Evolutionary conservation across 202 grass and related monocot species (phyloP).

Genomic region (Setaria italica): DNA sequence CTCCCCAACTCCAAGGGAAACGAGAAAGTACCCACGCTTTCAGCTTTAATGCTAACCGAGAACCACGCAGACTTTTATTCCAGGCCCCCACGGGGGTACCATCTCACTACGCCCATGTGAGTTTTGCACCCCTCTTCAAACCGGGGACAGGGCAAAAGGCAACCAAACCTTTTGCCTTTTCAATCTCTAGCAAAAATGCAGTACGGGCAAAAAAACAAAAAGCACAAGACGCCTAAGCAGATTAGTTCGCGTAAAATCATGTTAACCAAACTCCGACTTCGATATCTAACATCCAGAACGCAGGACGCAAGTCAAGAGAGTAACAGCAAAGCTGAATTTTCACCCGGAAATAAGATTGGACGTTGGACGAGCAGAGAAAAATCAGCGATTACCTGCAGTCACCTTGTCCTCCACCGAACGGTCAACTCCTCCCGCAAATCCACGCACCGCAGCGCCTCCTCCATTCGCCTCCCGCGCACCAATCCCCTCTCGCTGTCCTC

Average conservation of each 20-base stretch:
- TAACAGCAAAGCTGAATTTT: not conserved
- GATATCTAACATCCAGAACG: constrained; percentile 18
- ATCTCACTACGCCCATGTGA: constrained; percentile 41
- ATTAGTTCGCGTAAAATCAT: not conserved
- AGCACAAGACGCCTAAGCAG: not conserved
- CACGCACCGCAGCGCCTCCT: constrained; percentile 21
- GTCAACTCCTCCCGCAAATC: constrained; percentile 42
- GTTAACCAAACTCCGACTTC: not conserved
- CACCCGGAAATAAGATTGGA: not conserved
- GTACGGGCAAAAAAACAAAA: constrained; percentile 39
- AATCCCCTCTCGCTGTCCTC: constrained; percentile 7
- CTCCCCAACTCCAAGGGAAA: constrained; percentile 17
- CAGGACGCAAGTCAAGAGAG: not conserved
- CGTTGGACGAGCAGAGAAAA: not conserved
- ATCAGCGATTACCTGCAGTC: constrained; percentile 36
- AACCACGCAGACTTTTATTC: constrained; percentile 41
- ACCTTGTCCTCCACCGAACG: constrained; percentile 20
- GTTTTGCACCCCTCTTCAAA: constrained; percentile 26
- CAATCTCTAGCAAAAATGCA: constrained; percentile 30
- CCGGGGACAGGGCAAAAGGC: constrained; percentile 35
- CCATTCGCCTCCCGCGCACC: constrained; percentile 25
- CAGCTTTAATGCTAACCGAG: constrained; percentile 49
- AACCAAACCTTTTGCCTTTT: constrained; percentile 45
- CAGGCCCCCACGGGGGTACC: constrained; percentile 41
- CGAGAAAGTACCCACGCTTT: constrained; percentile 54